Percentiles rank a stretch among this genome's conserved stretches.
Conservation (phyloP, 306 rosid genomes). For the Clitoria ternatea region DNA sequence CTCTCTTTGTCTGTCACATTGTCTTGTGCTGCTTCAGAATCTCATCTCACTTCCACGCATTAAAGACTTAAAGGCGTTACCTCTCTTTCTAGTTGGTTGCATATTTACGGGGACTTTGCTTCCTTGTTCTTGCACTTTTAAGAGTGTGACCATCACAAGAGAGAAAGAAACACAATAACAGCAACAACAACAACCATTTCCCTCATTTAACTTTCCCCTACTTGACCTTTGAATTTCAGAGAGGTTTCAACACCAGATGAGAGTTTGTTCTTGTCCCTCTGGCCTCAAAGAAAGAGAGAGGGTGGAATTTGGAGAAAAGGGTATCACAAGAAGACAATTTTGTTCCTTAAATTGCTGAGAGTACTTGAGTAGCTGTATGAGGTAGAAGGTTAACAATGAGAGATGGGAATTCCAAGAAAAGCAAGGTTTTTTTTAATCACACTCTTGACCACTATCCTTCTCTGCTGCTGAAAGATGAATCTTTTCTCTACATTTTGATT, state of each 20-base stretch:
- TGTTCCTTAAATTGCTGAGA: conserved; percentile 16
- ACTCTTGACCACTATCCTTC: conserved; percentile 12
- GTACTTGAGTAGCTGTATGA: conserved; percentile 54
- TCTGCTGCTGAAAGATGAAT: background rate
- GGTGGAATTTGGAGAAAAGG: conserved; percentile 24
- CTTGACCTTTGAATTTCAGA: no score
- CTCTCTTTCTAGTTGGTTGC: conserved; percentile 32
- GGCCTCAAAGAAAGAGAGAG: conserved; percentile 16
- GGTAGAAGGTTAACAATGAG: conserved; percentile 78
- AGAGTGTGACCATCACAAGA: conserved; percentile 17
- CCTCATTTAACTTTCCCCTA: no score
- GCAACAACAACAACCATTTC: no score
- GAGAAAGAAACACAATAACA: conserved; percentile 1
- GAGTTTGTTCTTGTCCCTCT: conserved; percentile 25
- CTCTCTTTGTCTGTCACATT: conserved; percentile 47
- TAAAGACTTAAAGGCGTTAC: conserved; percentile 37
- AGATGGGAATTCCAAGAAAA: conserved; percentile 74
- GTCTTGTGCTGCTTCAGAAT: conserved; percentile 75
- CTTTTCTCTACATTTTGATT: background rate
- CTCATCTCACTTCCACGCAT: conserved; percentile 73
- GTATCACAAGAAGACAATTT: background rate
- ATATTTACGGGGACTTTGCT: conserved; percentile 24
- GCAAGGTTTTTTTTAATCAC: conserved; percentile 59
- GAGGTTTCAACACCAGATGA: conserved; percentile 17
- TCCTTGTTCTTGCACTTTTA: conserved; percentile 23